phyloP scores from a whole-genome alignment of 805 yeast species.

The Yarrowia hollandica region DNA sequence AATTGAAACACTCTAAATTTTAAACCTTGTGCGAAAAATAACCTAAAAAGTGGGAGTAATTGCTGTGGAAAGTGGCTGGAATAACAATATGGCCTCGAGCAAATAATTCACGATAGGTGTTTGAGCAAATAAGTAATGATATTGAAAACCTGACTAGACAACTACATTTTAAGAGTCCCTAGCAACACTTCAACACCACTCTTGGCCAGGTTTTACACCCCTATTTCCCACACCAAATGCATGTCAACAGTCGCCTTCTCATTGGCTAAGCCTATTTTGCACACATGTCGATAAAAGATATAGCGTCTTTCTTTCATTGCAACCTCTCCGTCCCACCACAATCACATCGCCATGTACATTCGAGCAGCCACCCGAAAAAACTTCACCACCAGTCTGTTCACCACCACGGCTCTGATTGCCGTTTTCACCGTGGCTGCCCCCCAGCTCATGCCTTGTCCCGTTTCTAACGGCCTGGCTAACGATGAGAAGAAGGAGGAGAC shows the following conservation, averaged over 20 bases:
- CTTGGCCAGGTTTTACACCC: background rate
- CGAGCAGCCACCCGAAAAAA: conserved; percentile 58
- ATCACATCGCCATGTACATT: conserved; percentile 50
- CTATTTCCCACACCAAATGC: background rate
- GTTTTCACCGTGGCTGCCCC: conserved; percentile 60
- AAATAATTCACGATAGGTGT: too few relatives aligned
- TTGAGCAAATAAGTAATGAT: background rate
- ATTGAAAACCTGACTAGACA: too few relatives aligned
- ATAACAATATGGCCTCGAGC: background rate
- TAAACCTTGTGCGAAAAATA: background rate
- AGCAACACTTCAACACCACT: too few relatives aligned
- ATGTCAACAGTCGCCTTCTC: background rate
- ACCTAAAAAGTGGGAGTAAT: background rate
- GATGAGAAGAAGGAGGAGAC: conserved; percentile 19
- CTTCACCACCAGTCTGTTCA: conserved; percentile 65
- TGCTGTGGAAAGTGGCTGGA: conserved; percentile 6
- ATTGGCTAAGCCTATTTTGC: conserved; percentile 11
- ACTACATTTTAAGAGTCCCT: too few relatives aligned
- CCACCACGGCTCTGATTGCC: conserved; percentile 73
- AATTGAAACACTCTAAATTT: background rate
- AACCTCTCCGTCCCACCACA: background rate
- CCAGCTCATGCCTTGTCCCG: conserved; percentile 44
- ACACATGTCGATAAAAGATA: background rate
- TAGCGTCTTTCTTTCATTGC: background rate
- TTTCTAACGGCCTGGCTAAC: background rate